These are phyloP conservation scores for Larix kaempferi DNA, from an alignment of 75 land plant genomes.

Conservation along the genomic window DNA sequence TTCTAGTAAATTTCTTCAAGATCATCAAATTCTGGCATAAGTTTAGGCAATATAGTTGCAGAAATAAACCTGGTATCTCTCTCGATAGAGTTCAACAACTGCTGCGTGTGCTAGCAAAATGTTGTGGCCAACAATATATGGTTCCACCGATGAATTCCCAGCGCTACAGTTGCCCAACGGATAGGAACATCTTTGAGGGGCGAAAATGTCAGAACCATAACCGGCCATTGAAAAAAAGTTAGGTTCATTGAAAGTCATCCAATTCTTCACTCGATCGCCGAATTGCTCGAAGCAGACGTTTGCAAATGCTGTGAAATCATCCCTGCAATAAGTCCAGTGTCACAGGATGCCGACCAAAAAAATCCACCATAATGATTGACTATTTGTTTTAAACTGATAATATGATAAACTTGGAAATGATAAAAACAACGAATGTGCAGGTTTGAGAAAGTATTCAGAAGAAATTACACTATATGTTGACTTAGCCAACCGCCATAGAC, in stretches of 20 bases:
- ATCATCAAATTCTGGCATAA: too few relatives aligned
- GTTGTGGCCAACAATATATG: constrained; percentile 9
- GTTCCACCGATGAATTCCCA: constrained; percentile 9
- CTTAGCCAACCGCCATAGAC: constrained; percentile 45
- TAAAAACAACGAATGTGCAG: too few relatives aligned
- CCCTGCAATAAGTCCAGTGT: too few relatives aligned
- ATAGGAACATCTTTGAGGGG: neutral
- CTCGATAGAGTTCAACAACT: neutral
- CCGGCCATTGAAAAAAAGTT: neutral
- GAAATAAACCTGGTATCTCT: neutral
- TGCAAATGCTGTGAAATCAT: neutral
- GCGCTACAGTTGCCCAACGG: constrained; percentile 6
- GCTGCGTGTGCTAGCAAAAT: constrained; percentile 6
- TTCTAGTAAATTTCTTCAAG: too few relatives aligned
- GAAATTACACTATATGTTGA: constrained; percentile 12
- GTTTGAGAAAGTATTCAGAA: too few relatives aligned
- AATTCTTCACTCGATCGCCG: neutral
- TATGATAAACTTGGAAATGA: too few relatives aligned
- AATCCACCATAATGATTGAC: too few relatives aligned
- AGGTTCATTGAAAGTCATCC: constrained; percentile 2
- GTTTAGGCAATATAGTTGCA: too few relatives aligned
- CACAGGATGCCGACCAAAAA: too few relatives aligned
- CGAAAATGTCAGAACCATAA: neutral
- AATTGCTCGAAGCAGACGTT: neutral
- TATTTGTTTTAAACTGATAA: too few relatives aligned